Evolutionary conservation across 2,329 filamentous ascomycete species (phyloP), one percentile per base, ranked within the genome.

Genomic region (Talaromyces pinophilus): DNA sequence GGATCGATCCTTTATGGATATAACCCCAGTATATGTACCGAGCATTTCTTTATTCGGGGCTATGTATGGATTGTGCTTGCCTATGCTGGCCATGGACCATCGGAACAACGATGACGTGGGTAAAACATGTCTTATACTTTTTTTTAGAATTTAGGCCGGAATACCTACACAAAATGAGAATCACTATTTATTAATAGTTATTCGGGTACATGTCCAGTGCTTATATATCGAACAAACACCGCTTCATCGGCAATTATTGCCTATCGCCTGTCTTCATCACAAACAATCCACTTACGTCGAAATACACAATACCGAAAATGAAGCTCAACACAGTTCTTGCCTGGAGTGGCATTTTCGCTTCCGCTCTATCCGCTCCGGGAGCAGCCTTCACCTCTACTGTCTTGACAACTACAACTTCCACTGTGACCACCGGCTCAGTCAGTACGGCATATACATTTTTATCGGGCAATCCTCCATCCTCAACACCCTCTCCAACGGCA

Each of bases 381-480:
- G 38, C 22, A 46, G 2, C 55, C 15, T 28, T n/a, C 22, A 59
- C 30, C 6, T 25, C 50, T 19, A 46, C 40, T 8, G 38, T 59
- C 8, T 30, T 42, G n/a, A 46, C 30, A 35, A 66, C 64, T 11
- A 59, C 40, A 57, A 63, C 52, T 48, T 40, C 42, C 42, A 66
- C 64, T 5, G 38, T 66, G 33, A 62, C 64, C 3, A 17, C 59
- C 19, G 50, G 30, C 30, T 59, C 59, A 28, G 25, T 28, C 50
- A 66, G 64, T n/a, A 62, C 48, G 7, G 52, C n/a, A 30, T 66
- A 59, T 52, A 63, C 52, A 33, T 66, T 66, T 17, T 17, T 66
- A 15, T n/a, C 59, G 1, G 64, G 64, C 4, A 66, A 66, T n/a
- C 63, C 63, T 17, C 59, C 64, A 19, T 35, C 64, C 4, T 46